Conservation (phyloP, 495 filamentous ascomycete species). For the Tuber melanosporum region DNA sequence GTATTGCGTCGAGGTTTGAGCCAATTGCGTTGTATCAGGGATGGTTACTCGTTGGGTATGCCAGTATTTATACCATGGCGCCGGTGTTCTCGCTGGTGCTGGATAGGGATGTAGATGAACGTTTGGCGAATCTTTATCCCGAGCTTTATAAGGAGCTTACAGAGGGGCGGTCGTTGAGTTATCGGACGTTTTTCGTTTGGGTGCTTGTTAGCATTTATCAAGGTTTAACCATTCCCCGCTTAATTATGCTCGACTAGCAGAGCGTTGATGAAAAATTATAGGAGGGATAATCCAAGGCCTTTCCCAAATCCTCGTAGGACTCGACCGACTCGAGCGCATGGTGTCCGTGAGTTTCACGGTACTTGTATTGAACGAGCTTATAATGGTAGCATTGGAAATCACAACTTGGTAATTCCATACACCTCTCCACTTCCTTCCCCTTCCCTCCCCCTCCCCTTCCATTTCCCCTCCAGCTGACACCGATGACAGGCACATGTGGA, state of each 20-base stretch:
- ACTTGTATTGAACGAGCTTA: conserved; percentile 85
- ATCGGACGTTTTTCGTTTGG: conserved; percentile 95
- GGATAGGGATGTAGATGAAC: conserved; percentile 89
- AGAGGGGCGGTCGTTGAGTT: conserved; percentile 71
- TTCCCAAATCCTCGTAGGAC: conserved; percentile 72
- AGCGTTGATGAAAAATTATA: background rate
- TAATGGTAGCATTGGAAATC: conserved; percentile 94
- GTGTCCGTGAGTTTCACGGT: conserved; percentile 88
- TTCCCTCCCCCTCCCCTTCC: background rate
- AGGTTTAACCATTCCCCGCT: conserved; percentile 42
- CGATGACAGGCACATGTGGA: conserved; percentile 60
- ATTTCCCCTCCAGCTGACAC: background rate
- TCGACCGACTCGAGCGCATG: conserved; percentile 60
- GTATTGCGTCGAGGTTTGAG: conserved; percentile 81
- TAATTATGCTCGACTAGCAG: background rate
- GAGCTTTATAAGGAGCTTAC: conserved; percentile 97
- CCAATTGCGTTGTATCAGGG: conserved; percentile 86
- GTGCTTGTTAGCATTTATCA: conserved; percentile 94
- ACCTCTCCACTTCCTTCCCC: background rate
- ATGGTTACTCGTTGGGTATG: conserved; percentile 96
- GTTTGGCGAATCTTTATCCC: conserved; percentile 87
- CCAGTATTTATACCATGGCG: conserved; percentile 88
- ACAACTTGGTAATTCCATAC: conserved; percentile 65
- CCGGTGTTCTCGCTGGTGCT: conserved; percentile 96
- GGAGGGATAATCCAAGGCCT: conserved; percentile 84